A percentile compares a stretch with the other conserved stretches of the same genome.
phyloP scores from a whole-genome alignment of 2,329 filamentous ascomycete genomes.

The Lachnellula cervina region DNA sequence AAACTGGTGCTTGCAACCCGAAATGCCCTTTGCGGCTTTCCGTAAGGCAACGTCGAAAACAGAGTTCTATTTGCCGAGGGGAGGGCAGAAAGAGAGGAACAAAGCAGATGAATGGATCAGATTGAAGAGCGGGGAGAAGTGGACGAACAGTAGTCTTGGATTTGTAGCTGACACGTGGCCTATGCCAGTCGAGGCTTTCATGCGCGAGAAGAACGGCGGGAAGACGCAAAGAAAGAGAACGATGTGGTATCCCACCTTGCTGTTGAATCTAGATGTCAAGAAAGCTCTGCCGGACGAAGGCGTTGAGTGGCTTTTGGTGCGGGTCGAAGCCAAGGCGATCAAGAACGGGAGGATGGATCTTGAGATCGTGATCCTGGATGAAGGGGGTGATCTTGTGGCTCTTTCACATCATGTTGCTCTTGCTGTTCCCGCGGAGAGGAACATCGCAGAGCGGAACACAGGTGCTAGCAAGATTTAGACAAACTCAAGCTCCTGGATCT shows the following conservation, averaged over 20 bases:
- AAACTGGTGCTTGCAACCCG: conserved; percentile 36
- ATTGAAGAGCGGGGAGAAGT: conserved; percentile 53
- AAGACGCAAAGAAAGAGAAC: conserved; percentile 14
- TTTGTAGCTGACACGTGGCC: conserved; percentile 65
- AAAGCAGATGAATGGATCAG: conserved; percentile 64
- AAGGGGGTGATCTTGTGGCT: conserved; percentile 58
- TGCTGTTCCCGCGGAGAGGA: conserved; percentile 59
- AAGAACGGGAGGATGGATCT: conserved; percentile 70
- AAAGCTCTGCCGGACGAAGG: conserved; percentile 63
- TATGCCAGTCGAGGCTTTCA: conserved; percentile 53
- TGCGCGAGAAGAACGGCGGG: conserved; percentile 26
- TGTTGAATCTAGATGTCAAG: conserved; percentile 74
- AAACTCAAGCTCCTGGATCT: background rate
- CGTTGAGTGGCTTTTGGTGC: conserved; percentile 66
- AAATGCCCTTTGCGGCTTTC: conserved; percentile 28
- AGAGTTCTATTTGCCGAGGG: conserved; percentile 47
- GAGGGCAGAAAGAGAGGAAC: conserved; percentile 36
- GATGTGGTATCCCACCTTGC: conserved; percentile 49
- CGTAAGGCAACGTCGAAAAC: conserved; percentile 40
- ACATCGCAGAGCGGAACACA: conserved; percentile 35
- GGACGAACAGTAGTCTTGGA: conserved; percentile 59
- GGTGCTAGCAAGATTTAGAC: conserved; percentile 15
- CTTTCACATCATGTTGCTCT: conserved; percentile 64
- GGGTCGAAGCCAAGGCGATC: conserved; percentile 61
- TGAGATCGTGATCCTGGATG: conserved; percentile 64